A percentile compares a stretch with the other conserved stretches of the same genome.
These are phyloP conservation scores for Fusarium chlamydosporum DNA, from an alignment of 2,329 filamentous ascomycete species.

Conservation along the genomic window DNA sequence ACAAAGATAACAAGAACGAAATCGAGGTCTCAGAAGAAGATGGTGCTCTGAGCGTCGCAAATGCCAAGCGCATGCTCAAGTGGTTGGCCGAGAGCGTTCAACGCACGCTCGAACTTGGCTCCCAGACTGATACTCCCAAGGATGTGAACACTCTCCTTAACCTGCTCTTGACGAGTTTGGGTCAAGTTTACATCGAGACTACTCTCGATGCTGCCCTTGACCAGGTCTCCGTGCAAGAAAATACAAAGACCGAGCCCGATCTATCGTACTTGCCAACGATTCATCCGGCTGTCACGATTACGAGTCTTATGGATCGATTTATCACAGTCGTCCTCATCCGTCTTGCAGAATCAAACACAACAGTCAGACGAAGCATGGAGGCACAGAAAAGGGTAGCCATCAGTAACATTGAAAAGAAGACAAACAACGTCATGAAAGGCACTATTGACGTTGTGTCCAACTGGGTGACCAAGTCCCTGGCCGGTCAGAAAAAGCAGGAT, in stretches of 20 bases:
- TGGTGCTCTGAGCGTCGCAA: conserved; percentile 83
- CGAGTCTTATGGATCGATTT: conserved; percentile 93
- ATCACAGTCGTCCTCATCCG: conserved; percentile 92
- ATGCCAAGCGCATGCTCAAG: conserved; percentile 97
- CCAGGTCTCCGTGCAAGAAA: conserved; percentile 81
- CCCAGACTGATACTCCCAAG: conserved; percentile 89
- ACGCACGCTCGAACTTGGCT: conserved; percentile 89
- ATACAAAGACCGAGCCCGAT: conserved; percentile 86
- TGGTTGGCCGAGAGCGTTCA: conserved; percentile 97
- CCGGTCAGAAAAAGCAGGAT: conserved; percentile 87
- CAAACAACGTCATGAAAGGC: conserved; percentile 71
- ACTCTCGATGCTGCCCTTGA: conserved; percentile 79
- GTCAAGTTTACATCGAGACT: conserved; percentile 81
- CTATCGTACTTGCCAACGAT: conserved; percentile 84
- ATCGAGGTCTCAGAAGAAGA: conserved; percentile 94
- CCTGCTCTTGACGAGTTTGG: conserved; percentile 88
- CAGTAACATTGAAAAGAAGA: conserved; percentile 86
- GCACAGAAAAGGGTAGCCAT: conserved; percentile 82
- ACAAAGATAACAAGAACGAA: conserved; percentile 82
- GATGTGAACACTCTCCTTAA: conserved; percentile 89
- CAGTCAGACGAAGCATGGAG: conserved; percentile 90
- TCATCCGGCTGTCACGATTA: conserved; percentile 86
- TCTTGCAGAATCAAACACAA: conserved; percentile 89
- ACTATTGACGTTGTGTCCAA: conserved; percentile 78
- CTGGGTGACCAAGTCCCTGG: conserved; percentile 80